Evolutionary conservation across 345 rosid genomes (phyloP), one percentile per base, ranked within the genome.

Genomic region (thale cress (Arabidopsis thaliana)): DNA sequence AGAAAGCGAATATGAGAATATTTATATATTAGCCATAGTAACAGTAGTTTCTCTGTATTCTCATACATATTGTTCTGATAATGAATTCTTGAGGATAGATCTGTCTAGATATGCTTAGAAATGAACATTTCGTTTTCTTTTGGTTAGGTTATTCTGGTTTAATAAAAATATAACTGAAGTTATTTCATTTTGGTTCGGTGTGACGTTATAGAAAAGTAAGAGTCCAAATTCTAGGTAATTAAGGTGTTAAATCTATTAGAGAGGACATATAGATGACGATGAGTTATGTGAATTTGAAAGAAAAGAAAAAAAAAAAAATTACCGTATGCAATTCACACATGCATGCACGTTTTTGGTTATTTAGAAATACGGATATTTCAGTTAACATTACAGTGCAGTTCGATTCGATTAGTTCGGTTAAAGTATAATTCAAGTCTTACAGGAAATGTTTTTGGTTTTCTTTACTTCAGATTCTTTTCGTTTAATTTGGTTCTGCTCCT

Each of bases 1-100:
- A 68, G 49, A 8, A 51, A 61, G 20, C 33, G 59, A 62, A 69
- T 70, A 13, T 36, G 45, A 53, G 51, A 62, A 76, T 76, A 69
- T 42, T 12, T 42, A 13, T 42, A 11, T 42, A 11, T 46, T 69
- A 28, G 59, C 36, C 37, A 61, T 61, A 50, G 38, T 51, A 59
- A 67, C 46, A 50, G 36, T 46, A 59, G 41, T 57, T 65, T 49
- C 51, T 74, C 50, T 74, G 48, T 42, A 74, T 48, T 66, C 42
- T 65, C 59, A 55, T 16, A n/a, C 59, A 65, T 36, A 65, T 36
- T 65, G 33, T 28, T 48, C 4, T 38, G 32, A 74, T 45, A 25
- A 56, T 25, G 48, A 58, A 33, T 36, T 42, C 46, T 11, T 52
- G 45, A 52, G n/a, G 28, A 30, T 56, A 24, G 3, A 50, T 38